Conservation (phyloP, 352 stramenopile species). For the Phytophthora syringae region DNA sequence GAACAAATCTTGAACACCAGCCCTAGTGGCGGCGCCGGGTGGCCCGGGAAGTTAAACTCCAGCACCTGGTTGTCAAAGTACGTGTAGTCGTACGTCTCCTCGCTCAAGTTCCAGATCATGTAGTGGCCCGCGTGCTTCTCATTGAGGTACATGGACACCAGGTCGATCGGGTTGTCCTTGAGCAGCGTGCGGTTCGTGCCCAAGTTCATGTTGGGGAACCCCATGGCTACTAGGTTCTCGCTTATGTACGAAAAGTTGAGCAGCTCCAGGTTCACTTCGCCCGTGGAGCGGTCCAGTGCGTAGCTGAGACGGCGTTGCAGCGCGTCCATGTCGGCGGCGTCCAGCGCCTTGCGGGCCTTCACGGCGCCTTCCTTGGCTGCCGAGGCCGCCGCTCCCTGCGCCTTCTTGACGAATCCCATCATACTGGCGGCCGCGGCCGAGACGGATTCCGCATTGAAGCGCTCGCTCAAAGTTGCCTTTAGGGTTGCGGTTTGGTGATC, state of each 20-base stretch:
- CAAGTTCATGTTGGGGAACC: slow-evolving; percentile 90
- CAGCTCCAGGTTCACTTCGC: slow-evolving; percentile 84
- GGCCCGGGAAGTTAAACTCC: slow-evolving; percentile 97
- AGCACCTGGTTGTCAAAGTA: slow-evolving; percentile 97
- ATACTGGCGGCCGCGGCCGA: slow-evolving; percentile 75
- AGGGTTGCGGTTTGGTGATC: slow-evolving; percentile 55
- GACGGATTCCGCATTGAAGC: slow-evolving; percentile 75
- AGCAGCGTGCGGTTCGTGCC: slow-evolving; percentile 77
- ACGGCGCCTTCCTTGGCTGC: slow-evolving; percentile 78
- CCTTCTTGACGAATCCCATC: slow-evolving; percentile 88
- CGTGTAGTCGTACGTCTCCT: slow-evolving; percentile 96
- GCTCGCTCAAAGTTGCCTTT: slow-evolving; percentile 63
- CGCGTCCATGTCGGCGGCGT: slow-evolving; percentile 88
- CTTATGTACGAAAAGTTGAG: slow-evolving; percentile 94
- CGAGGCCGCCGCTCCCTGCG: slow-evolving; percentile 72
- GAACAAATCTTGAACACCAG: slow-evolving; percentile 98
- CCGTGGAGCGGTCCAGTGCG: slow-evolving; percentile 77
- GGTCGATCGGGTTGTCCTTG: slow-evolving; percentile 90
- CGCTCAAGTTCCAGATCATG: slow-evolving; percentile 99
- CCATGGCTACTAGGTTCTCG: slow-evolving; percentile 90
- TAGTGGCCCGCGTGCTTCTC: slow-evolving; percentile 94
- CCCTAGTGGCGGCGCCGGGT: slow-evolving; percentile 95
- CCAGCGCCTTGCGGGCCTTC: slow-evolving; percentile 83
- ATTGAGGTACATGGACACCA: slow-evolving; percentile 95
- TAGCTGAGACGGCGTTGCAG: slow-evolving; percentile 83